A percentile compares a stretch with the other conserved stretches of the same genome.
Conservation (phyloP, 169 alveolate species). For the Eimeria praecox region DNA sequence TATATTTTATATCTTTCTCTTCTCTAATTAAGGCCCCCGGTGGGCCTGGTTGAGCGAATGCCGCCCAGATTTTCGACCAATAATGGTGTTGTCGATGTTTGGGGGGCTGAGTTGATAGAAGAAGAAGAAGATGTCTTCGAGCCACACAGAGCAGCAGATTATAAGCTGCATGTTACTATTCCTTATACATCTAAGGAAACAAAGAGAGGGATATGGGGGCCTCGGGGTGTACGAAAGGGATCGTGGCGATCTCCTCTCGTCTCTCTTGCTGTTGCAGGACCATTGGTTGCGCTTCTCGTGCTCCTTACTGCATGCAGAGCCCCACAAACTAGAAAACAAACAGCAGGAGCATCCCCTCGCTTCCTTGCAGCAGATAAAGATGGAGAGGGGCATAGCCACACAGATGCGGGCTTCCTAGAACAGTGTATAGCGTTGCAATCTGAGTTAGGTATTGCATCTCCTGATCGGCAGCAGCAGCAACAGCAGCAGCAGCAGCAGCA, state of each 20-base stretch:
- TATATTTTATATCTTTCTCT: neutral
- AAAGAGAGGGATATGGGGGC: too few species aligned
- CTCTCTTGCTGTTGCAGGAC: neutral
- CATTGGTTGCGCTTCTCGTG: neutral
- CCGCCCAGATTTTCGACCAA: neutral
- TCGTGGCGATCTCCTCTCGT: neutral
- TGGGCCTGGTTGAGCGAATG: neutral
- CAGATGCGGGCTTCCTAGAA: neutral
- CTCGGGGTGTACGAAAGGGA: neutral
- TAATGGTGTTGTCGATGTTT: neutral
- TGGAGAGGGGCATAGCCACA: neutral
- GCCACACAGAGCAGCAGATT: neutral
- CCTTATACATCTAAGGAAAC: too few species aligned
- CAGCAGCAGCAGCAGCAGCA: neutral
- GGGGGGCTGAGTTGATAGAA: neutral
- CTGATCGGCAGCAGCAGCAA: neutral
- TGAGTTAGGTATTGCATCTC: neutral
- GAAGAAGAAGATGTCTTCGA: neutral
- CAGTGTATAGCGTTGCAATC: neutral
- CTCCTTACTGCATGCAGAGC: neutral
- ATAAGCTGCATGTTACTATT: neutral
- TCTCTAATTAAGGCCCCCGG: neutral
- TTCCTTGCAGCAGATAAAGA: neutral
- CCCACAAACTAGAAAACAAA: neutral
- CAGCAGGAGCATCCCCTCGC: neutral